Conservation (phyloP, 176 grass and related monocot genomes). For the Musa acuminata region DNA sequence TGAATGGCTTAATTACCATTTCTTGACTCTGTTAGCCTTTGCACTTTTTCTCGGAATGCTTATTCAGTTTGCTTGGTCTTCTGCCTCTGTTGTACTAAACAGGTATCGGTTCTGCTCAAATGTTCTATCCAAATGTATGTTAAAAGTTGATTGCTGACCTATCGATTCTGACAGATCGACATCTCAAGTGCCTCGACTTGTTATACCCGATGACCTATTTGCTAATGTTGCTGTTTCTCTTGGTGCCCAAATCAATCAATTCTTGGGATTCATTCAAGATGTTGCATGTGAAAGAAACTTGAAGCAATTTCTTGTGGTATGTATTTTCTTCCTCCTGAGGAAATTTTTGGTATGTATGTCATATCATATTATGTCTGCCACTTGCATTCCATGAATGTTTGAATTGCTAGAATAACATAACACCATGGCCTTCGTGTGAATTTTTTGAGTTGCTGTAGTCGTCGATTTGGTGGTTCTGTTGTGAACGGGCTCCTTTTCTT, state of each 20-base stretch:
- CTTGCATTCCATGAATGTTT: no score
- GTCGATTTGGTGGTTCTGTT: no score
- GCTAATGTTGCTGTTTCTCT: slow-evolving; percentile 31
- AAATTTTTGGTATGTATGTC: not conserved
- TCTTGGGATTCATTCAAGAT: slow-evolving; percentile 45
- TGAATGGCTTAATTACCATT: slow-evolving; percentile 78
- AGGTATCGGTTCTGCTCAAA: slow-evolving; percentile 22
- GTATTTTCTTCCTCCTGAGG: not conserved
- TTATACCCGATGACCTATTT: slow-evolving; percentile 60
- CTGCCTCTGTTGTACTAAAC: slow-evolving; percentile 35
- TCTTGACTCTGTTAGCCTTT: slow-evolving; percentile 53
- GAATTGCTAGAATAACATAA: no score
- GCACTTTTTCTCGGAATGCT: slow-evolving; percentile 58
- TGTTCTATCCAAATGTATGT: not conserved
- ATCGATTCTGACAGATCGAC: slow-evolving; percentile 29
- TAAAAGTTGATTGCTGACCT: slow-evolving; percentile 1
- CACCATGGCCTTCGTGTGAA: no score
- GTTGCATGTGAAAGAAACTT: slow-evolving; percentile 58
- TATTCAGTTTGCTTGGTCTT: slow-evolving; percentile 59
- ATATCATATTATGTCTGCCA: not conserved
- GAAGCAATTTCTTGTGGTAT: slow-evolving; percentile 65
- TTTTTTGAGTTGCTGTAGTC: no score
- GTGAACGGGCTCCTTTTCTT: no score
- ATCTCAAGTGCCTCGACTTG: slow-evolving; percentile 37
- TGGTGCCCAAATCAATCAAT: slow-evolving; percentile 51